phyloP scores from a whole-genome alignment of 768 basidiomycete genomes.

The Erythrobasidium yunnanense region DNA sequence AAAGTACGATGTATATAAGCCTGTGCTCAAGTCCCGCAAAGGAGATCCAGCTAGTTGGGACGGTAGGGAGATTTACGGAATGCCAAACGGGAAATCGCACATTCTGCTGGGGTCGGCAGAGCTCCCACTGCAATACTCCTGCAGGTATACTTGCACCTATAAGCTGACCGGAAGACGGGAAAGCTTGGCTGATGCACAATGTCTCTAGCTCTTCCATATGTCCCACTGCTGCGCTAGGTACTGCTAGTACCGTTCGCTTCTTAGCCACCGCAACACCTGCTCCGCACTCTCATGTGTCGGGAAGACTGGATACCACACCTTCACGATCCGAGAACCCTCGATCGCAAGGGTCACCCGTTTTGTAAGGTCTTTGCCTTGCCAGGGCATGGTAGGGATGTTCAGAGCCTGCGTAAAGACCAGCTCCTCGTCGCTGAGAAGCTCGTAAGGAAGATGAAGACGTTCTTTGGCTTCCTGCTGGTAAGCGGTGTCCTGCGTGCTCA shows the following conservation, averaged over 20 bases:
- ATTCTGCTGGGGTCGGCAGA: no score
- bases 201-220: no score
- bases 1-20: no score
- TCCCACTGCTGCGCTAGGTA: no score
- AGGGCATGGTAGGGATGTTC: background rate
- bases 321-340: background rate
- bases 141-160: no score
- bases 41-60: no score
- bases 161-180: no score
- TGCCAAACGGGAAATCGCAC: no score
- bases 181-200: no score
- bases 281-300: background rate
- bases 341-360: background rate
- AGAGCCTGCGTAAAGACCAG: background rate
- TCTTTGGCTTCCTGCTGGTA: background rate
- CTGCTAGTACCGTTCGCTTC: background rate
- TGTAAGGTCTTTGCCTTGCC: background rate
- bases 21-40: no score
- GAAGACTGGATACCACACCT: background rate
- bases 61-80: no score
- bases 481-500: background rate
- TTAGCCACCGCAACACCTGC: background rate
- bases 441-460: background rate
- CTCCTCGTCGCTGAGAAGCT: background rate
- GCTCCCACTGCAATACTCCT: no score